Percentiles rank a stretch among this genome's conserved stretches.
Evolutionary conservation across 345 rosid genomes (phyloP).

Genomic region (Corchorus capsularis): DNA sequence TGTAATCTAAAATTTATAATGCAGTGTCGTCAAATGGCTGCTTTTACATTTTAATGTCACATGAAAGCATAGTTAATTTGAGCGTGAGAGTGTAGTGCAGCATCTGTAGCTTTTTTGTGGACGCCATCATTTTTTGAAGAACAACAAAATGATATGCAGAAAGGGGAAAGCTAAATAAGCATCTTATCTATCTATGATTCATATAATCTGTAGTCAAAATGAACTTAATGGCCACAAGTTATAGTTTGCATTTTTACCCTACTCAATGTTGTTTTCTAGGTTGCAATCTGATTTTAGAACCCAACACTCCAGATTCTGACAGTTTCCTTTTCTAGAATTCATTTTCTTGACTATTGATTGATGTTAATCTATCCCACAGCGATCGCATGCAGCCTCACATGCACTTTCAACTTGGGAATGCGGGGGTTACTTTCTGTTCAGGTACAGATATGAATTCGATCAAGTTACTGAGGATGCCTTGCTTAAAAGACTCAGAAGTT

Average conservation of each 20-base stretch:
- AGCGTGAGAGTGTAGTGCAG: not conserved
- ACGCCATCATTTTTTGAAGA: not conserved
- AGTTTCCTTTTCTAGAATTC: not conserved
- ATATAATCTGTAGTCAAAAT: not conserved
- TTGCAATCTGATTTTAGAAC: not conserved
- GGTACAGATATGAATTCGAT: conserved; percentile 35
- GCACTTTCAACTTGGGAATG: conserved; percentile 44
- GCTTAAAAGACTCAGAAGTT: conserved; percentile 25
- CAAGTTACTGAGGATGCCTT: conserved; percentile 33
- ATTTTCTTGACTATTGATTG: conserved; percentile 7
- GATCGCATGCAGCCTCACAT: conserved; percentile 17
- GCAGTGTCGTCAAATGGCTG: not conserved
- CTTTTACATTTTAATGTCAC: not conserved
- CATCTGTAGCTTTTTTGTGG: not conserved
- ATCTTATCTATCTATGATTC: not conserved
- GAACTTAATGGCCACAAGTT: not conserved
- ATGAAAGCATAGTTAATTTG: not conserved
- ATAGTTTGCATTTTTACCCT: not conserved
- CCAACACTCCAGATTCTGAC: not conserved
- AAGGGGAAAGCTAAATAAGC: too few species aligned
- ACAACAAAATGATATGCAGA: not conserved
- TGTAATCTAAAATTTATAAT: not conserved
- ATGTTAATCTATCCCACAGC: conserved; percentile 5
- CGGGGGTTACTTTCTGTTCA: conserved; percentile 40
- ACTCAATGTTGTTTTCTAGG: not conserved